phyloP scores from a whole-genome alignment of 208 protist genomes.

The Naegleria lovaniensis region DNA sequence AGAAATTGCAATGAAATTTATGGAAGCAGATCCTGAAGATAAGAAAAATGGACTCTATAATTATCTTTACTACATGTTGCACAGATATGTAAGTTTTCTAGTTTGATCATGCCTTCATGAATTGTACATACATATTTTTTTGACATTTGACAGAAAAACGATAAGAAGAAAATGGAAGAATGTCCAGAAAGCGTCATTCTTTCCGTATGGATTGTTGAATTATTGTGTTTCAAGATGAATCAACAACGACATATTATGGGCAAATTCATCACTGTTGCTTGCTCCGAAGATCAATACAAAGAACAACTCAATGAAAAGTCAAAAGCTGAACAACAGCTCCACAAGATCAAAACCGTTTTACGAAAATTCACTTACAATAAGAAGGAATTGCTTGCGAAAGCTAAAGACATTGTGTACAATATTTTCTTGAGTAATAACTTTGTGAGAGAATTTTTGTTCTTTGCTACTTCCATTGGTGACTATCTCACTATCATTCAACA shows the following conservation, averaged over 20 bases:
- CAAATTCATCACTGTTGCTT: not conserved
- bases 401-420: not conserved
- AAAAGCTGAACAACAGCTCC: not conserved
- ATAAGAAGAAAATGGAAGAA: not conserved
- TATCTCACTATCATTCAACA: not conserved
- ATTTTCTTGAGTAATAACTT: slow-evolving; percentile 18
- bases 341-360: not conserved
- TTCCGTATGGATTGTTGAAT: not conserved
- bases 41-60: slow-evolving; percentile 14
- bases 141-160: not conserved
- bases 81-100: not conserved
- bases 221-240: not conserved
- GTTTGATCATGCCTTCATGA: not conserved
- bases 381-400: not conserved
- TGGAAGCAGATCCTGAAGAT: slow-evolving; percentile 12
- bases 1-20: slow-evolving; percentile 14
- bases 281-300: not conserved
- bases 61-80: slow-evolving; percentile 12
- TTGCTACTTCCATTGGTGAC: slow-evolving; percentile 2
- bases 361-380: not conserved
- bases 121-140: not conserved
- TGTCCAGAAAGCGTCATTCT: not conserved
- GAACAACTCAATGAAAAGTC: not conserved
- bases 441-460: not conserved
- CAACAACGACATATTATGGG: not conserved